phyloP scores from a whole-genome alignment of 2,329 filamentous ascomycete genomes.

The Talaromyces sp. region DNA sequence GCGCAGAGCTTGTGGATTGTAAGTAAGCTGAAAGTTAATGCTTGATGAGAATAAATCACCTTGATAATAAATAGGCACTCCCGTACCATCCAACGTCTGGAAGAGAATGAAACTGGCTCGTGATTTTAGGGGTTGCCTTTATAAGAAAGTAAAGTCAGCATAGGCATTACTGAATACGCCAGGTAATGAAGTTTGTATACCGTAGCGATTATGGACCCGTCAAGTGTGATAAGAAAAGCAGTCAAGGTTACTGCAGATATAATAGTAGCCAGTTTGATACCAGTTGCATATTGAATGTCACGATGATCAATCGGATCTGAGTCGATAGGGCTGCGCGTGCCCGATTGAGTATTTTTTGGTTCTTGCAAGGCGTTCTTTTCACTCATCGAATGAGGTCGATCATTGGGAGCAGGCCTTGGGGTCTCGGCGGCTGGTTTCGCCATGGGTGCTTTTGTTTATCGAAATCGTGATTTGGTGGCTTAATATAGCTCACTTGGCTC shows the following conservation, averaged over 20 bases:
- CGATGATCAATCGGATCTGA: neutral
- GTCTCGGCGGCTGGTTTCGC: no score
- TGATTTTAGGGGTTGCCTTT: conserved; percentile 1
- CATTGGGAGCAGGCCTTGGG: no score
- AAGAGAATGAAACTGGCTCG: conserved; percentile 1
- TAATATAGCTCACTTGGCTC: no score
- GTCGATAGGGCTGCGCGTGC: neutral
- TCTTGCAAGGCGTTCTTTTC: neutral
- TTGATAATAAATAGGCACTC: conserved; percentile 3
- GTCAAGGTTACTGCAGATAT: neutral
- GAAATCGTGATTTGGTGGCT: no score
- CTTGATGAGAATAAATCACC: neutral
- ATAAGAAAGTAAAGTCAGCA: neutral
- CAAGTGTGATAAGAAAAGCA: neutral
- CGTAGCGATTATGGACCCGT: neutral
- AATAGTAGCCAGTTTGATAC: neutral
- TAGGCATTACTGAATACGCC: neutral
- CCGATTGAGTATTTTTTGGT: neutral
- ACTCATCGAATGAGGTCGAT: no score
- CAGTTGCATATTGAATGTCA: neutral
- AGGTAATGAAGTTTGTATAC: neutral
- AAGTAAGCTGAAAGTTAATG: conserved; percentile 1
- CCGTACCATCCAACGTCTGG: conserved; percentile 1
- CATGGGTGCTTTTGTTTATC: no score
- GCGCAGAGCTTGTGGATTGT: conserved; percentile 19